Evolutionary conservation across 2,329 filamentous ascomycete species (phyloP).

Genomic region (Colletotrichum sp.): DNA sequence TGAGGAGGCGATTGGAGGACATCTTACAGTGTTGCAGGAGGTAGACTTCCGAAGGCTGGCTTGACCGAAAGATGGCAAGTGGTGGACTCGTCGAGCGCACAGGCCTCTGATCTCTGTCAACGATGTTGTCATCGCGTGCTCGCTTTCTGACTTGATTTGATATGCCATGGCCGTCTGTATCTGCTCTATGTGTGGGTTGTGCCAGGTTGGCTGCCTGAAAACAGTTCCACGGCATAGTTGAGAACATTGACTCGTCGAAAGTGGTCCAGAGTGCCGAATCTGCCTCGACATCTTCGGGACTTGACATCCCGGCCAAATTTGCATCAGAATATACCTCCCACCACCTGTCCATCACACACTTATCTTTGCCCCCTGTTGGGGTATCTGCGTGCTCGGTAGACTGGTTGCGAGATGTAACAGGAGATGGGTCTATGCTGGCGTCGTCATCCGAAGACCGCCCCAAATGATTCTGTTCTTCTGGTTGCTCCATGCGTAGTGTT

Average conservation of each 20-base stretch:
- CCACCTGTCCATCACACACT: not conserved
- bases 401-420: fast-evolving
- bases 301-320: not conserved
- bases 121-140: fast-evolving
- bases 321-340: not conserved
- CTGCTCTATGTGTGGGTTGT: not conserved
- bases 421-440: not conserved
- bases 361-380: not conserved
- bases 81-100: not conserved
- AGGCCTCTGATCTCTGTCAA: not conserved
- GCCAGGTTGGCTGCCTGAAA: not conserved
- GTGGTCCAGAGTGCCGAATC: not conserved
- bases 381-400: not conserved
- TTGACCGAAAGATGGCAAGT: not conserved
- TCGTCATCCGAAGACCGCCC: not conserved
- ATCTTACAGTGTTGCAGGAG: not conserved
- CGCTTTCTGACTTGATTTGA: not conserved
- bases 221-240: not conserved
- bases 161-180: fast-evolving
- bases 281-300: not conserved
- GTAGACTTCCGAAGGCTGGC: not conserved
- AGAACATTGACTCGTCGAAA: not conserved
- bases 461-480: not conserved
- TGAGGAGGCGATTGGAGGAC: fast-evolving
- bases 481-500: not conserved